Percentiles rank a stretch among this genome's conserved stretches.
phyloP scores from a whole-genome alignment of 139 green algal species.

The Chlamydomonas schloesseri region DNA sequence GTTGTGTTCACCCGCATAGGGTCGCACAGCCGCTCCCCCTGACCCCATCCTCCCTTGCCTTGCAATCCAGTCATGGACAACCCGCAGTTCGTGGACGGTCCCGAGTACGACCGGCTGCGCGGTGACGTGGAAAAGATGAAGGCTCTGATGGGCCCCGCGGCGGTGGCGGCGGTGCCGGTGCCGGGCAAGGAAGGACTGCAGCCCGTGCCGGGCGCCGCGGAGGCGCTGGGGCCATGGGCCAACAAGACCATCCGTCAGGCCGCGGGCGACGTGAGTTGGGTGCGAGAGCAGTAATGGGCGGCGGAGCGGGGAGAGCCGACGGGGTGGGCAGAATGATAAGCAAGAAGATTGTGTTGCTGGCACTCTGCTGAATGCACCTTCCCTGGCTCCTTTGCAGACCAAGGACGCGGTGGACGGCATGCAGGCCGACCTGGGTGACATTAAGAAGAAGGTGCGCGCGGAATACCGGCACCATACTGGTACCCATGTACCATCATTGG shows the following conservation, averaged over 20 bases:
- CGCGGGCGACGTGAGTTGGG: background rate
- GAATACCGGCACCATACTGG: too few relatives aligned
- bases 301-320: too few relatives aligned
- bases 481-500: too few relatives aligned
- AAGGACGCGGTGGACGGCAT: conserved; percentile 1
- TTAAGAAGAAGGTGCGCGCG: background rate
- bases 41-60: too few relatives aligned
- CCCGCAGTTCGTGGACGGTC: conserved; percentile 24
- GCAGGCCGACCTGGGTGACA: background rate
- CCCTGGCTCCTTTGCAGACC: background rate
- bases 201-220: background rate
- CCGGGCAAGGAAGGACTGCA: background rate
- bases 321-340: too few relatives aligned
- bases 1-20: too few relatives aligned
- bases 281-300: too few relatives aligned
- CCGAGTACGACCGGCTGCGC: conserved; percentile 18
- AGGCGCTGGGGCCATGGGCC: background rate
- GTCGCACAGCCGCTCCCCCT: too few relatives aligned
- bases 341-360: too few relatives aligned
- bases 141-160: background rate
- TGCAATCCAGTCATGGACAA: conserved; percentile 4
- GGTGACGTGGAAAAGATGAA: conserved; percentile 22
- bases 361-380: too few relatives aligned
- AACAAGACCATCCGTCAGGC: background rate
- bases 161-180: background rate